Evolutionary conservation across 139 green algal genomes (phyloP).

Genomic region (Nannochloris sp.): DNA sequence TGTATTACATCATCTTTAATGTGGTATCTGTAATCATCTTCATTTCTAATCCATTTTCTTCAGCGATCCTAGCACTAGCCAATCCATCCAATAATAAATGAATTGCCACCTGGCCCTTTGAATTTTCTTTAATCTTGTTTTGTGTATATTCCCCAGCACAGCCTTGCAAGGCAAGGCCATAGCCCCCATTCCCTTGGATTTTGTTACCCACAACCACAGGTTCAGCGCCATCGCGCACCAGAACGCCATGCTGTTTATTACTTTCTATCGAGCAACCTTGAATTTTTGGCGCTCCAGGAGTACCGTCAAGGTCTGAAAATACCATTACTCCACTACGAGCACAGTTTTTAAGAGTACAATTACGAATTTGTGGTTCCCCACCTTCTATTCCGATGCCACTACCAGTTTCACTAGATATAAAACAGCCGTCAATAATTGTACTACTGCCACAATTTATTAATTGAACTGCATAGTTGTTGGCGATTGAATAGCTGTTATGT

Average conservation of each 20-base stretch:
- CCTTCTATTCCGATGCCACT: conserved; percentile 32
- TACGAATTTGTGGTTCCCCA: background rate
- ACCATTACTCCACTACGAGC: conserved; percentile 37
- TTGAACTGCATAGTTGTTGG: conserved; percentile 49
- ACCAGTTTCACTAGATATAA: conserved; percentile 30
- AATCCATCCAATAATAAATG: conserved; percentile 7
- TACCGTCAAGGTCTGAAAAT: conserved; percentile 25
- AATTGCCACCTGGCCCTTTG: background rate
- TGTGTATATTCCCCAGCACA: background rate
- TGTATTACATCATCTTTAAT: background rate
- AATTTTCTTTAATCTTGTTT: conserved; percentile 3
- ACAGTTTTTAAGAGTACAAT: conserved; percentile 31
- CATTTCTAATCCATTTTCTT: conserved; percentile 6
- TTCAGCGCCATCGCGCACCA: conserved; percentile 27
- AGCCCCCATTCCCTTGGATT: conserved; percentile 8
- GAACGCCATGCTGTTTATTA: conserved; percentile 31
- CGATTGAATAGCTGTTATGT: conserved; percentile 33
- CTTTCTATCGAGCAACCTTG: conserved; percentile 19
- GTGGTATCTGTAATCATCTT: background rate
- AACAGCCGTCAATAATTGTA: conserved; percentile 17
- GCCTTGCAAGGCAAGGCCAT: conserved; percentile 5
- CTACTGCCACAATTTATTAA: conserved; percentile 1
- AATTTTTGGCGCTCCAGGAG: background rate
- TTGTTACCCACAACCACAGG: background rate
- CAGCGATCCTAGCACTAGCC: conserved; percentile 7